These are phyloP conservation scores for Cutaneotrichosporon spelunceum DNA, from an alignment of 1,284 basidiomycete genomes.

Conservation along the genomic window DNA sequence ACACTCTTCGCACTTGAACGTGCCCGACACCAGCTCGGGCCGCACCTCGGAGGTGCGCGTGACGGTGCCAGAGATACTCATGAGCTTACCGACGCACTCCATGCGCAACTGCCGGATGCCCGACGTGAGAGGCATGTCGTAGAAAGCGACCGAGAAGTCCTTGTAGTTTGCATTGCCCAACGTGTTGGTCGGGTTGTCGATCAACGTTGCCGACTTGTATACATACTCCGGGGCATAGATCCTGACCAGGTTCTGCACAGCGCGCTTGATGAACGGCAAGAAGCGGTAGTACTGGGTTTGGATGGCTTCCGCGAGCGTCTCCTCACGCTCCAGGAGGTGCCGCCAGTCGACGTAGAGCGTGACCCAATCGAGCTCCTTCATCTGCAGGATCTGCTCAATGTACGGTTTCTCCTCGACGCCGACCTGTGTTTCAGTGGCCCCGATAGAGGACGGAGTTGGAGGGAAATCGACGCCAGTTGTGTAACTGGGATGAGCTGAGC, in stretches of 20 bases:
- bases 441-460: conserved; percentile 69
- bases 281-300: conserved; percentile 95
- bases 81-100: conserved; percentile 85
- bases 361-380: conserved; percentile 88
- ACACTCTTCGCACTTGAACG: conserved; percentile 89
- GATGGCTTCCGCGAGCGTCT: conserved; percentile 83
- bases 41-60: conserved; percentile 96
- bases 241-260: conserved; percentile 81
- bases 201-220: conserved; percentile 68
- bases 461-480: conserved; percentile 73
- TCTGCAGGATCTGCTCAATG: conserved; percentile 84
- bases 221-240: conserved; percentile 88
- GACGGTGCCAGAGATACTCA: conserved; percentile 93
- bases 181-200: conserved; percentile 37
- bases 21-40: conserved; percentile 89
- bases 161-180: conserved; percentile 63
- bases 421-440: conserved; percentile 38
- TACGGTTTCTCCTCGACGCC: conserved; percentile 59
- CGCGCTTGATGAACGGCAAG: conserved; percentile 86
- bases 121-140: conserved; percentile 87
- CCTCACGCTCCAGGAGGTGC: conserved; percentile 84
- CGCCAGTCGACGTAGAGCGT: conserved; percentile 95
- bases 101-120: conserved; percentile 94
- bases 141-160: conserved; percentile 94
- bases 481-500: conserved; percentile 59